A percentile compares a stretch with the other conserved stretches of the same genome.
These are phyloP conservation scores for Omphalea diandra DNA, from an alignment of 441 rosid genomes.

Conservation along the genomic window DNA sequence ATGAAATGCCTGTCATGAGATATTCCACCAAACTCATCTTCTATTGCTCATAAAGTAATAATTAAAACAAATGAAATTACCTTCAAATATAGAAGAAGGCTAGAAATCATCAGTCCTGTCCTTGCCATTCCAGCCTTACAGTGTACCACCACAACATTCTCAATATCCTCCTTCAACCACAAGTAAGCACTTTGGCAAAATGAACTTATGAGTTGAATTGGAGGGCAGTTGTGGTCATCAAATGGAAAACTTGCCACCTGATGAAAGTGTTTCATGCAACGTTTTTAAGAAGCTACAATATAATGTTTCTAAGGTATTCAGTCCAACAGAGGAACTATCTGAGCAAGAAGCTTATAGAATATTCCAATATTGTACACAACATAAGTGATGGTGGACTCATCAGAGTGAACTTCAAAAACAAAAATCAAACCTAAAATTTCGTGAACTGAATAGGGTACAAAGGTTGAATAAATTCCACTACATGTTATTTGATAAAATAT, in stretches of 20 bases:
- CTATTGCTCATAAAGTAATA: not conserved
- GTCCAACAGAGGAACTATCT: not conserved
- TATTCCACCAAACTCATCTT: conserved; percentile 10
- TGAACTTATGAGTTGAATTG: conserved; percentile 74
- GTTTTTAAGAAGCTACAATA: not conserved
- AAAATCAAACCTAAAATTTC: not conserved
- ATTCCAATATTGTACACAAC: not conserved
- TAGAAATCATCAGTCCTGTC: conserved; percentile 97
- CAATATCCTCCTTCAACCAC: conserved; percentile 98
- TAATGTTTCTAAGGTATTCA: not conserved
- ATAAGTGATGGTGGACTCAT: not conserved
- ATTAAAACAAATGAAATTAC: conserved; percentile 30
- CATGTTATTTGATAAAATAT: too few relatives aligned
- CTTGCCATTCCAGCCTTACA: conserved; percentile 99
- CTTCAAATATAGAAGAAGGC: conserved; percentile 90
- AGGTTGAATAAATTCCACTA: not conserved
- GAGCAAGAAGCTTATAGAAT: conserved; percentile 1
- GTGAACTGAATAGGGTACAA: not conserved
- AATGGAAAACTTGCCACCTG: conserved; percentile 99
- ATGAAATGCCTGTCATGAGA: not conserved
- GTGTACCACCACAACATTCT: conserved; percentile 98
- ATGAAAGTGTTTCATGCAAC: not conserved
- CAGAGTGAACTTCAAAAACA: not conserved
- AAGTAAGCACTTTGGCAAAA: conserved; percentile 95
- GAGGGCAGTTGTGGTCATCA: conserved; percentile 98